Base-by-base conservation (phyloP, 768 basidiomycete genomes). In the Leccinellum rugosiceps region DNA sequence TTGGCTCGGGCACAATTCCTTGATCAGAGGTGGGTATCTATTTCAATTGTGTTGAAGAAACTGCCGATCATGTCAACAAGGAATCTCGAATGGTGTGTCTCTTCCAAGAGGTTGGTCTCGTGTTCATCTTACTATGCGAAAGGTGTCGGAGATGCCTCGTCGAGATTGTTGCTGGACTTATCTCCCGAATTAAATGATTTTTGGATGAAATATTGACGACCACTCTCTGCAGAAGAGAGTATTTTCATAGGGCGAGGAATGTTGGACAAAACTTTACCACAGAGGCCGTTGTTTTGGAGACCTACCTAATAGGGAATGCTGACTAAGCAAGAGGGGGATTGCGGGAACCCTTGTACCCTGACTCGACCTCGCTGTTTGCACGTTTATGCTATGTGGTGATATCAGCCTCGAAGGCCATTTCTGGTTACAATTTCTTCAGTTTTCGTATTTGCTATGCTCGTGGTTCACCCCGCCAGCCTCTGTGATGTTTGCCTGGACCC, bases 401-500 rank as follows among this genome's bases (percentile, higher is more conserved):
- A 66, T 68, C 62, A 61, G 62, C 57, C 64, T 66, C 55, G 55
- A 59, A 63, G 61, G 59, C 67, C 61, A 28, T 55, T 62, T 69
- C 64, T 68, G 68, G 58, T 63, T 68, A 50, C 58, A 61, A 34
- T 10, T 63, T 57, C 35, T 58, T 50, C 55, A 50, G 51, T 65
- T 53, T 61, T 65, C 57, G 47, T 65, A 69, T 65, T 66, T 72
- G 63, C 66, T 58, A 80, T 82, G 81, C 74, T 91, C 66, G 78
- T 87, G 61, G 76, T 88, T 25, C 86, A 90, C 72, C 79, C 86
- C 5, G 78, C 84, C 34, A 89, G 87, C 64, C 79, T 78, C 58
- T 91, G 89, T 75, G 89, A 91, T 70, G 83, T 91, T 63, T 91
- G 89, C 70, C 75, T 88, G 58, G 85, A 87, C 55, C 73, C 76